Evolutionary conservation across 306 rosid genomes (phyloP), one percentile per base, ranked within the genome.

Genomic region (Myrica gale): DNA sequence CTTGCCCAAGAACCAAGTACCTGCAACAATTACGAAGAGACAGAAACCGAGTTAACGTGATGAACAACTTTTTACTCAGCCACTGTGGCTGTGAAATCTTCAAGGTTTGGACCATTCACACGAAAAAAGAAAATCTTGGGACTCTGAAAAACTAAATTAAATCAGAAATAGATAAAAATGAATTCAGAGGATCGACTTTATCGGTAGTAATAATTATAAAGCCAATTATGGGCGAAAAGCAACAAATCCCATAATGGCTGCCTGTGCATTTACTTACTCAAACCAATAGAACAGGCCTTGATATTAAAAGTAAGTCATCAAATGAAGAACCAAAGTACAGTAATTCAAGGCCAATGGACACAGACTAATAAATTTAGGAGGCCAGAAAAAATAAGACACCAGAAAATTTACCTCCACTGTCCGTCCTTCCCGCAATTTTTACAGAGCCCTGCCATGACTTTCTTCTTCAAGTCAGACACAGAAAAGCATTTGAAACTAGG

Each of bases 401-500:
- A 1, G n/a, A 5, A 39, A 76, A 20, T 7, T 84, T 84, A 96
- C 99, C 98, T 96, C 99, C 99, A 96, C 73, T 89, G 99, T 84
- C 97, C 98, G 84, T 96, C 92, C 62, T 90, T 88, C 19, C 88
- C 89, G 81, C 90, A 73, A 43, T 82, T 92, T 88, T 88, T 96
- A 84, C 87, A 75, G 0, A 96, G 87, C 0, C 98, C 93, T 12
- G 99, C 96, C 97, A 92, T 85, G 20, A 96, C 92, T 73, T 87
- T 96, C 89, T 90, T 90, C 91, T 90, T 96, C 76, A 96, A 86
- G 82, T 96, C 98, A 0, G 98, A 89, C 7, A 96, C 92, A 17
- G 99, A 96, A 87, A 96, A 96, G 78, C 99, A 96, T 83, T 96
- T 96, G 77, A 96, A 96, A 48, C 88, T 83, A 72, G 89, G 90